phyloP scores from a whole-genome alignment of 2,329 filamentous ascomycete species.

The Emmonsiellopsis sp. region DNA sequence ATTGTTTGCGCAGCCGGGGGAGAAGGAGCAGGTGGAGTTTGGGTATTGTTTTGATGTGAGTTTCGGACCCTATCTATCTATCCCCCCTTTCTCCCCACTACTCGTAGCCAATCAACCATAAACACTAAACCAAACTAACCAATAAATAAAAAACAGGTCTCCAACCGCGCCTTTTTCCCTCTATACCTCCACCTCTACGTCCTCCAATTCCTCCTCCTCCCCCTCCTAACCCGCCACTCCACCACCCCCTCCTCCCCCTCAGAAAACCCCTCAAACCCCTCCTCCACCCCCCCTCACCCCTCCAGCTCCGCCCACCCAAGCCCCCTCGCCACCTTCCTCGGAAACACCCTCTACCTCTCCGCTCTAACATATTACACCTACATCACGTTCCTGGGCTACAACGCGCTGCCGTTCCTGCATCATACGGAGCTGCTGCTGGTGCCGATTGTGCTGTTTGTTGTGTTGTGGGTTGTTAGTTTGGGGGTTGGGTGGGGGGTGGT shows the following conservation, averaged over 20 bases:
- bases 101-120: background rate
- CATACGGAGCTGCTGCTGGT: conserved; percentile 58
- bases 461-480: conserved; percentile 49
- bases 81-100: background rate
- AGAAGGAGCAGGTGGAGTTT: conserved; percentile 56
- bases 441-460: conserved; percentile 50
- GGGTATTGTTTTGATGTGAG: conserved; percentile 61
- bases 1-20: conserved; percentile 48
- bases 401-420: conserved; percentile 57
- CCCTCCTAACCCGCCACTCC: conserved; percentile 40
- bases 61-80: background rate
- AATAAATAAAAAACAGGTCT: conserved; percentile 34
- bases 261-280: conserved; percentile 56
- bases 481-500: conserved; percentile 40
- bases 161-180: conserved; percentile 59
- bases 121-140: background rate
- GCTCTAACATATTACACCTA: conserved; percentile 59
- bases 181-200: conserved; percentile 60
- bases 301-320: conserved; percentile 22
- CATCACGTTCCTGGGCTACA: conserved; percentile 61
- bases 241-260: conserved; percentile 40
- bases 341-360: conserved; percentile 58
- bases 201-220: conserved; percentile 58
- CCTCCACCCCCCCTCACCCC: conserved; percentile 30
- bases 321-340: conserved; percentile 46